phyloP scores from a whole-genome alignment of 2,329 filamentous ascomycete species.

The Sporothrix schenckii region DNA sequence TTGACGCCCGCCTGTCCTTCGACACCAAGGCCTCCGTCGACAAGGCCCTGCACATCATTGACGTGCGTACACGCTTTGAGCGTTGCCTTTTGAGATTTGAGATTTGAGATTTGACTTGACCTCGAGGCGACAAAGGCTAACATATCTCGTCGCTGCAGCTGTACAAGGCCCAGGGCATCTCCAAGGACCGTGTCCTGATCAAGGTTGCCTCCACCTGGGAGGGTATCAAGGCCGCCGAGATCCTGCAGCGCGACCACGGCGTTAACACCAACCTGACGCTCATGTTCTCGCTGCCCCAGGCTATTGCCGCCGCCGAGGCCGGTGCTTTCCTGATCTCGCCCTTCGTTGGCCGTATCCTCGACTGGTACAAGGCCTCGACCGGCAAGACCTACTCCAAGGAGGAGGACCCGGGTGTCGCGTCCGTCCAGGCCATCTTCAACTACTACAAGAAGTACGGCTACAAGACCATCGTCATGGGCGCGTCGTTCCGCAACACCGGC shows the following conservation, averaged over 20 bases:
- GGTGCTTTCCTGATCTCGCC: conserved; percentile 97
- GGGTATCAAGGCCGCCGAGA: conserved; percentile 97
- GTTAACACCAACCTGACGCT: conserved; percentile 99
- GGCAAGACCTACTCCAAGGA: conserved; percentile 90
- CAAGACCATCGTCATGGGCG: conserved; percentile 99
- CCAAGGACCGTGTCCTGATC: conserved; percentile 94
- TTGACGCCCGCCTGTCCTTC: conserved; percentile 95
- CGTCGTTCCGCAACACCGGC: conserved; percentile 92
- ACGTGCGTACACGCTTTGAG: conserved; percentile 55
- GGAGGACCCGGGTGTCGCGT: conserved; percentile 95
- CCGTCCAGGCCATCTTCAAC: conserved; percentile 93
- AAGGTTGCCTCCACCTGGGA: conserved; percentile 99
- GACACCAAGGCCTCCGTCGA: conserved; percentile 87
- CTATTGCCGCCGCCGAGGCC: conserved; percentile 94
- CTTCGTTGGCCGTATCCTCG: conserved; percentile 98
- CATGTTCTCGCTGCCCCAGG: conserved; percentile 95
- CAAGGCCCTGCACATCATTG: conserved; percentile 96
- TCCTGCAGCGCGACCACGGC: conserved; percentile 91
- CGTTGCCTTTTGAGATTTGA: no score
- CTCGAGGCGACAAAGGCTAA: background rate
- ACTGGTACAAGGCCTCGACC: conserved; percentile 97
- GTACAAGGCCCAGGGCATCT: conserved; percentile 88
- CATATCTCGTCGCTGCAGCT: conserved; percentile 59
- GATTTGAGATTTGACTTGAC: background rate
- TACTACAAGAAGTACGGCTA: conserved; percentile 99